Percentiles rank a stretch among this genome's conserved stretches.
Evolutionary conservation across 2,329 filamentous ascomycete genomes (phyloP).

Genomic region (Bipolaris zeicola): DNA sequence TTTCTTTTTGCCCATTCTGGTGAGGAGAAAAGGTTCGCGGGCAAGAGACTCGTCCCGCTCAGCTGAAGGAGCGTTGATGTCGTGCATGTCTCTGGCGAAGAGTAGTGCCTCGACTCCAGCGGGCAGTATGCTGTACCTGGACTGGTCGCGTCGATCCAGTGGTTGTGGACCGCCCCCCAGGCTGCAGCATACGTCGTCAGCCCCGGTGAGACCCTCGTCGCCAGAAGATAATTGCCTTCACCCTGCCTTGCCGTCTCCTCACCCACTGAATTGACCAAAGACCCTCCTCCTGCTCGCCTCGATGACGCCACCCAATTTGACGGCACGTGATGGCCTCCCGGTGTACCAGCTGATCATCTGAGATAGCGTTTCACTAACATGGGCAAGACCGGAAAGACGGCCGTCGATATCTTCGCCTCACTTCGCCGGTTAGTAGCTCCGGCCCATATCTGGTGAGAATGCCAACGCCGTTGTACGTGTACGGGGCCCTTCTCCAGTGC

Average conservation of each 20-base stretch:
- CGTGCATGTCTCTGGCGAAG: not conserved
- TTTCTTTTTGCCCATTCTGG: not conserved
- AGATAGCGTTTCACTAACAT: conserved; percentile 9
- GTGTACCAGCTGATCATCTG: conserved; percentile 7
- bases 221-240: not conserved
- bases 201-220: conserved; percentile 5
- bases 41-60: not conserved
- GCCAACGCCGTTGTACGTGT: not conserved
- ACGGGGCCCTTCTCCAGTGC: not conserved
- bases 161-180: not conserved
- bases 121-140: not conserved
- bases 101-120: not conserved
- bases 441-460: not conserved
- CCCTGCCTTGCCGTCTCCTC: not conserved
- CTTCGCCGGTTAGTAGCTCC: not conserved
- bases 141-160: not conserved
- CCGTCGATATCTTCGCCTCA: conserved; percentile 5
- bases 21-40: not conserved
- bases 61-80: not conserved
- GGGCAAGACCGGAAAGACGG: conserved; percentile 5
- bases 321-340: conserved; percentile 4
- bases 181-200: conserved; percentile 7
- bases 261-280: not conserved
- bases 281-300: conserved; percentile 1
- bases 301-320: conserved; percentile 8